A percentile compares a stretch with the other conserved stretches of the same genome.
These are phyloP conservation scores for Geotrichum aggregatum DNA, from an alignment of 1,139 yeast genomes.

Conservation along the genomic window DNA sequence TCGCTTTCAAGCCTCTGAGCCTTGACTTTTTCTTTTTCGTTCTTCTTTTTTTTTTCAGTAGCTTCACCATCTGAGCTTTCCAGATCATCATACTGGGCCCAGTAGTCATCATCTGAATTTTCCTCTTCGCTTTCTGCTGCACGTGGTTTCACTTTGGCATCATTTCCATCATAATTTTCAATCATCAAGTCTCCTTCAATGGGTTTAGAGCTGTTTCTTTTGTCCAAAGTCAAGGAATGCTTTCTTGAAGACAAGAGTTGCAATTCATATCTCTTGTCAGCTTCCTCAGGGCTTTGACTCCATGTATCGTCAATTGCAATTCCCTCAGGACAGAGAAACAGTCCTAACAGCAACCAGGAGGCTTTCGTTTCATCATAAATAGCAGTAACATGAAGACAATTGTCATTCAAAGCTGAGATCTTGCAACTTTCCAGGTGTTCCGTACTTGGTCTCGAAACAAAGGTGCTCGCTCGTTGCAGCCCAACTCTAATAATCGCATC, in stretches of 20 bases:
- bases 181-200: too few relatives aligned
- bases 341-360: conserved; percentile 13
- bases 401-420: background rate
- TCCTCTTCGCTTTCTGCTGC: background rate
- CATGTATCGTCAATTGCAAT: background rate
- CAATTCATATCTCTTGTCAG: conserved; percentile 1
- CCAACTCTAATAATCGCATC: conserved; percentile 18
- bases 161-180: too few relatives aligned
- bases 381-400: conserved; percentile 9
- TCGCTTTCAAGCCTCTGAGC: background rate
- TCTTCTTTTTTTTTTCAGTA: background rate
- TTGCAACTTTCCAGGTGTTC: background rate
- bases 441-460: conserved; percentile 7
- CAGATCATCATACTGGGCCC: conserved; percentile 17
- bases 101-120: conserved; percentile 14
- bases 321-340: conserved; percentile 11
- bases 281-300: conserved; percentile 2
- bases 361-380: conserved; percentile 6
- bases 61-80: conserved; percentile 17
- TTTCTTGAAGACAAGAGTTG: background rate
- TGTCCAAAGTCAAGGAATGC: too few relatives aligned
- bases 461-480: conserved; percentile 11
- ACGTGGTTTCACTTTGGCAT: too few relatives aligned
- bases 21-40: background rate
- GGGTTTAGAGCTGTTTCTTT: too few relatives aligned